phyloP scores from a whole-genome alignment of 129 eudicot genomes.

The Kitagawia praeruptora region DNA sequence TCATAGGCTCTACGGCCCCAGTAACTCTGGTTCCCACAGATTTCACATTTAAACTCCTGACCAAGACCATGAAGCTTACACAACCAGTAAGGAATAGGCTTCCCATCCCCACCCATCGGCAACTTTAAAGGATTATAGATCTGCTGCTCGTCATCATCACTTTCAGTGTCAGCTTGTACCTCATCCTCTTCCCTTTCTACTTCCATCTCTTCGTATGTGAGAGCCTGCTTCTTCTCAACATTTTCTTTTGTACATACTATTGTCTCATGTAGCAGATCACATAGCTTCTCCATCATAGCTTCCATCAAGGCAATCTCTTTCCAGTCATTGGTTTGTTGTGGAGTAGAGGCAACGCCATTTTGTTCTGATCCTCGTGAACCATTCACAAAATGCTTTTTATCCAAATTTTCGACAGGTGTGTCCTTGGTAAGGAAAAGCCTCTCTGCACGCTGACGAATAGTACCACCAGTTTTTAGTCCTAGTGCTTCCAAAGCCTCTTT shows the following conservation, averaged over 20 bases:
- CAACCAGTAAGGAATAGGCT: slow-evolving; percentile 97
- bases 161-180: slow-evolving; percentile 77
- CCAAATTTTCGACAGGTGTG: slow-evolving; percentile 86
- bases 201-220: slow-evolving; percentile 79
- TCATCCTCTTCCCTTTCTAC: slow-evolving; percentile 95
- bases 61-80: slow-evolving; percentile 98
- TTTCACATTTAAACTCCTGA: slow-evolving; percentile 97
- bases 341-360: slow-evolving; percentile 45
- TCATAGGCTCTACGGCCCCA: slow-evolving; percentile 99
- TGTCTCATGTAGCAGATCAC: slow-evolving; percentile 81
- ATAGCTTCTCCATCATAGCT: slow-evolving; percentile 64
- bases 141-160: slow-evolving; percentile 91
- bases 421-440: slow-evolving; percentile 93
- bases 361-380: slow-evolving; percentile 43
- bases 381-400: slow-evolving; percentile 74
- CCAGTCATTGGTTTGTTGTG: slow-evolving; percentile 42
- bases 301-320: slow-evolving; percentile 79
- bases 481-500: slow-evolving; percentile 91
- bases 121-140: slow-evolving; percentile 89
- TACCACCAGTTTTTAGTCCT: slow-evolving; percentile 95
- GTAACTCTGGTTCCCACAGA: slow-evolving; percentile 93
- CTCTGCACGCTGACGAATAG: slow-evolving; percentile 94
- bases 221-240: slow-evolving; percentile 84
- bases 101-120: slow-evolving; percentile 99
- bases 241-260: slow-evolving; percentile 75